Conservation (phyloP, 306 rosid species). For the Herpetospermum pedunculosum region DNA sequence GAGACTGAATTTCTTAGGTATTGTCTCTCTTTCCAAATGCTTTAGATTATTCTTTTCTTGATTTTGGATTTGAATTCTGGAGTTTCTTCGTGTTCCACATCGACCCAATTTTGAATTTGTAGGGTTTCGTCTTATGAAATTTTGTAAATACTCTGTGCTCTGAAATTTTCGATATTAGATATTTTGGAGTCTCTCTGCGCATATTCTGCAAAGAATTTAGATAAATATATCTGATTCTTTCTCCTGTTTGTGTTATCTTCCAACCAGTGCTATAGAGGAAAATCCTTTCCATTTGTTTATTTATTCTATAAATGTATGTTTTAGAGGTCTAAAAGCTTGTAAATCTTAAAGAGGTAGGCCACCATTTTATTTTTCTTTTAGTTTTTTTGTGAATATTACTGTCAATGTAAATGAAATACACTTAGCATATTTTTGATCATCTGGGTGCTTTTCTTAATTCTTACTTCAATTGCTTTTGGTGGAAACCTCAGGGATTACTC, state of each 20-base stretch:
- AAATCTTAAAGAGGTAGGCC: conserved; percentile 1
- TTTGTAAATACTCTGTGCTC: too few relatives aligned
- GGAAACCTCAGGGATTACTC: too few relatives aligned
- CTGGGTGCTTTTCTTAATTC: background rate
- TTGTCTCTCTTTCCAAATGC: too few relatives aligned
- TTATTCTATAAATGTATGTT: background rate
- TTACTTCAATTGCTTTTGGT: background rate
- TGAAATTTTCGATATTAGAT: too few relatives aligned
- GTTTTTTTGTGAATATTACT: conserved; percentile 1
- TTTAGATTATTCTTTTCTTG: too few relatives aligned
- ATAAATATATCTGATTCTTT: background rate
- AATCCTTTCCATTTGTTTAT: background rate
- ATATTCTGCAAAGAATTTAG: background rate
- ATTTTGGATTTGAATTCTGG: too few relatives aligned
- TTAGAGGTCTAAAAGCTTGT: background rate
- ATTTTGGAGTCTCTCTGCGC: background rate
- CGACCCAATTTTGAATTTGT: too few relatives aligned
- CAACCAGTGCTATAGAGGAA: background rate
- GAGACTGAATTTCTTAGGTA: too few relatives aligned
- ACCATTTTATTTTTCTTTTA: background rate
- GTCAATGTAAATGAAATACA: background rate
- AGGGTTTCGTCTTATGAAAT: too few relatives aligned
- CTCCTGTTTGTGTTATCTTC: background rate
- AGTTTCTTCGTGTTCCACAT: too few relatives aligned
- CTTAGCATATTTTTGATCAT: background rate